Evolutionary conservation across 306 rosid species (phyloP), one percentile per base, ranked within the genome.

Genomic region (Urtica urens): DNA sequence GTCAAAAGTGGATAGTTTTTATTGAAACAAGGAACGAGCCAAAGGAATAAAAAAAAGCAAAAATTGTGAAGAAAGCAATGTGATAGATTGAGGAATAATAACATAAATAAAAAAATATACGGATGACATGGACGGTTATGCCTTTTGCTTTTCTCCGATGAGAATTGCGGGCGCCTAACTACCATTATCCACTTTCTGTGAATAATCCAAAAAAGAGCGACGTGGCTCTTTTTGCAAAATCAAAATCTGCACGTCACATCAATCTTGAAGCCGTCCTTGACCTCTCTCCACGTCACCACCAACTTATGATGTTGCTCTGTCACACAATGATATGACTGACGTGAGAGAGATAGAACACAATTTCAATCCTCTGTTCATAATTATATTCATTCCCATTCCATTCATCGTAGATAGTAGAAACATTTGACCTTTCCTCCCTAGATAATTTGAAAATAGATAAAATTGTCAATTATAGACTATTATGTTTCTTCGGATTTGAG

Each of bases 91-190:
- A 29, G 10, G 38, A 49, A 3, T 35, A 13, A 14, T 28, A n/a
- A n/a, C n/a, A n/a, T n/a, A n/a, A n/a, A n/a, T n/a, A n/a, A n/a
- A n/a, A n/a, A n/a, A n/a, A n/a, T n/a, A n/a, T n/a, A n/a, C n/a
- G n/a, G n/a, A n/a, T n/a, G n/a, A 16, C 38, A 26, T 26, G 38
- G 38, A 14, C 30, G 38, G 17, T 45, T 21, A 49, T 28, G 1
- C n/a, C 6, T 20, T 44, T 22, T 16, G 11, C 9, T 7, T 17
- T 14, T 6, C 16, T 44, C 41, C 23, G 42, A 45, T 11, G 46
- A 24, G 34, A 46, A 39, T 67, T 12, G 60, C 17, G 42, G 65
- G 70, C 63, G 51, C 63, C 70, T 26, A 37, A 58, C 66, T 12
- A 53, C 28, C 63, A 23, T 34, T 19, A 20, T 48, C 53, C 33